Evolutionary conservation across 495 filamentous ascomycete genomes (phyloP).

Genomic region (Tuber aestivum): DNA sequence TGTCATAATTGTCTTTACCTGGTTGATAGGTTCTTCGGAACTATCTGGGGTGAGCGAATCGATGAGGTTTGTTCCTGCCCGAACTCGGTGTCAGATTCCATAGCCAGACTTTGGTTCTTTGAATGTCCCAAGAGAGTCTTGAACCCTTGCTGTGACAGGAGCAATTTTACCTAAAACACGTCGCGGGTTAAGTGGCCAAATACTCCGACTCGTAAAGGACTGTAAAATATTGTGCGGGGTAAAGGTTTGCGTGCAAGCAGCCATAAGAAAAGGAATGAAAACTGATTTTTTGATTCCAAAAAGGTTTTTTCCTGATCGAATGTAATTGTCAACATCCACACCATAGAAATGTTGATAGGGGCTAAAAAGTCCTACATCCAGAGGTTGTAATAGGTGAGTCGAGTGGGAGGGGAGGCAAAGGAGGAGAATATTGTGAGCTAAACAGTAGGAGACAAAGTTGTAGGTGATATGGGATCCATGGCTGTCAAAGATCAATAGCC

Average conservation of each 20-base stretch:
- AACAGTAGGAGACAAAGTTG: conserved; percentile 13
- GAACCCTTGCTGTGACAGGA: too few species aligned
- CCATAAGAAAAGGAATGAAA: conserved; percentile 7
- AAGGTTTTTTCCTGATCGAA: background rate
- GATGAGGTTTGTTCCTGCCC: too few species aligned
- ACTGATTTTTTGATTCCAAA: too few species aligned
- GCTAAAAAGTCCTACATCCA: conserved; percentile 1
- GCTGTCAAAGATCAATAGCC: conserved; percentile 16
- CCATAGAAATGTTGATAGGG: conserved; percentile 6
- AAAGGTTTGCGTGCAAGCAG: background rate
- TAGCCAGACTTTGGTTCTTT: too few species aligned
- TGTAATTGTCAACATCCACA: conserved; percentile 2
- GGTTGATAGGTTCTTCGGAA: too few species aligned
- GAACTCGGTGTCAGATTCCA: too few species aligned
- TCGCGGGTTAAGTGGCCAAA: conserved; percentile 9
- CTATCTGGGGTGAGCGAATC: too few species aligned
- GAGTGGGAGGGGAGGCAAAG: too few species aligned
- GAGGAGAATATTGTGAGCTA: background rate
- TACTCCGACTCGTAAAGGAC: conserved; percentile 2
- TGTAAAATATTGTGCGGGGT: conserved; percentile 6
- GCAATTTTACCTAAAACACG: conserved; percentile 2
- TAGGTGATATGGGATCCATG: conserved; percentile 14
- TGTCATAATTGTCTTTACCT: too few species aligned
- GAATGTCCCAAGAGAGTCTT: too few species aligned
- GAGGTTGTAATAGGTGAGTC: conserved; percentile 10